phyloP scores from a whole-genome alignment of 768 basidiomycete genomes.

The Xanthoconium stramineum region DNA sequence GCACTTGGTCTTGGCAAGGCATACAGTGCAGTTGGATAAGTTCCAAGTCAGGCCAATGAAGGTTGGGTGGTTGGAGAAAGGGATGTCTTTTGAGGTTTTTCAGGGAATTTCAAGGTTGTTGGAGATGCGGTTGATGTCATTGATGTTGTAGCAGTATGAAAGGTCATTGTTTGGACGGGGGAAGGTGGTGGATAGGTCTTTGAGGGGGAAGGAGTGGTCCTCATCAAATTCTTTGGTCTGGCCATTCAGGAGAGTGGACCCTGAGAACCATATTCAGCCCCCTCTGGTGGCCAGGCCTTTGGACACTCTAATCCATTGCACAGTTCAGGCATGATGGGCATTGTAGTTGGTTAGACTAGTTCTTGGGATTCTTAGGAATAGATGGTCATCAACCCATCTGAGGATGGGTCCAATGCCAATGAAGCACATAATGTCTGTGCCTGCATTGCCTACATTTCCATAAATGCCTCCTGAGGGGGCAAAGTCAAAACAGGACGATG shows the following conservation, averaged over 20 bases:
- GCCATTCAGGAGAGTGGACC: rapidly evolving
- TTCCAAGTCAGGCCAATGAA: neutral
- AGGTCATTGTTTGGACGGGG: neutral
- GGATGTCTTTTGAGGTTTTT: neutral
- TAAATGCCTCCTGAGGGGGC: neutral
- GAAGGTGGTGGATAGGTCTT: neutral
- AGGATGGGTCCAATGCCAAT: conserved; percentile 22
- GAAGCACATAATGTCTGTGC: neutral
- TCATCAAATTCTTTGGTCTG: neutral
- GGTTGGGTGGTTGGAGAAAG: neutral
- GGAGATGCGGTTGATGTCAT: neutral
- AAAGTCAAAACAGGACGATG: neutral
- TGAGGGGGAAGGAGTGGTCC: neutral
- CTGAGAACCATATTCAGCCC: neutral
- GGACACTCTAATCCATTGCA: rapidly evolving
- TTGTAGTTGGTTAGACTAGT: rapidly evolving
- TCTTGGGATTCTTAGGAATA: conserved; percentile 15
- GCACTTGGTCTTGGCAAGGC: neutral
- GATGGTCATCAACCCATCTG: conserved; percentile 32
- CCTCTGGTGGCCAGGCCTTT: neutral
- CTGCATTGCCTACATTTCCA: neutral
- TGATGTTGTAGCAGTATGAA: neutral
- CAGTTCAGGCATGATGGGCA: rapidly evolving
- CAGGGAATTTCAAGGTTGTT: neutral
- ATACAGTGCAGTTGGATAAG: rapidly evolving